Conservation (phyloP, 75 land plant genomes). For the Cupressus sempervirens region DNA sequence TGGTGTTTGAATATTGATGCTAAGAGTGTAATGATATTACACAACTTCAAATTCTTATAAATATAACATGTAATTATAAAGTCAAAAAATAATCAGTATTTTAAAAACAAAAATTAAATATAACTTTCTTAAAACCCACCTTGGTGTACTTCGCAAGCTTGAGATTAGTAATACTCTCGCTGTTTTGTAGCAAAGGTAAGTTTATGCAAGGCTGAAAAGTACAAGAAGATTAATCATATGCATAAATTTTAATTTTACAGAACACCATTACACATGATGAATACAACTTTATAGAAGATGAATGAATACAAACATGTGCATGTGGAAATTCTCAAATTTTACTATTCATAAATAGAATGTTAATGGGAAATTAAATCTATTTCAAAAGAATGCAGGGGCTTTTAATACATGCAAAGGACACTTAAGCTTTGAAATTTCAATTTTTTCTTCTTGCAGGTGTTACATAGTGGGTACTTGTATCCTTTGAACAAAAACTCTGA, state of each 20-base stretch:
- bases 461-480: too few relatives aligned
- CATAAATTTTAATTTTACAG: neutral
- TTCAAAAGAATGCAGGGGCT: neutral
- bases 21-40: neutral
- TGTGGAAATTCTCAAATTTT: neutral
- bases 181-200: slow-evolving; percentile 51
- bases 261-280: neutral
- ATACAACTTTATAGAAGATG: neutral
- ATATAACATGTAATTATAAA: neutral
- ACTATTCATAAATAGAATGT: neutral
- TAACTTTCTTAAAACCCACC: slow-evolving; percentile 29
- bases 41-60: neutral
- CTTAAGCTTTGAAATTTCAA: too few relatives aligned
- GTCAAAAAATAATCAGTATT: neutral
- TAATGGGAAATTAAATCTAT: neutral
- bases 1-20: neutral
- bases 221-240: neutral
- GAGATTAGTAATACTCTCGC: slow-evolving; percentile 27
- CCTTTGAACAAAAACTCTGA: too few relatives aligned
- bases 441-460: too few relatives aligned
- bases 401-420: too few relatives aligned
- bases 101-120: neutral
- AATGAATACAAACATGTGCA: neutral
- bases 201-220: slow-evolving; percentile 46
- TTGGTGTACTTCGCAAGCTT: slow-evolving; percentile 73